Evolutionary conservation across 495 filamentous ascomycete genomes (phyloP).

Genomic region (Penicillium lagena): DNA sequence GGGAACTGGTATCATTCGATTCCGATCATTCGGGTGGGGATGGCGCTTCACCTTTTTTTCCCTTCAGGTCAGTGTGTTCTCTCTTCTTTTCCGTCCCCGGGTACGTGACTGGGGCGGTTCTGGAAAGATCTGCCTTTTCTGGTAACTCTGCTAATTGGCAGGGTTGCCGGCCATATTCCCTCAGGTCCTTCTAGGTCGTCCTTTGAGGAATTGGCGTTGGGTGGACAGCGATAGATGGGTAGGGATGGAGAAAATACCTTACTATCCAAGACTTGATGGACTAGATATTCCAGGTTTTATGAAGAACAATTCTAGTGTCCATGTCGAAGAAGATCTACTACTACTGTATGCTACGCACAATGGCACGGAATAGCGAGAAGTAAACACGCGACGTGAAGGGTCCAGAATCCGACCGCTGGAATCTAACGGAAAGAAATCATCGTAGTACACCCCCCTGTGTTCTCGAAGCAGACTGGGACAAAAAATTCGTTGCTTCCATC

Average conservation of each 20-base stretch:
- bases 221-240: background rate
- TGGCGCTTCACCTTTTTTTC: slow-evolving; percentile 63
- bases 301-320: too few relatives aligned
- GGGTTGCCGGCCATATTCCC: slow-evolving; percentile 12
- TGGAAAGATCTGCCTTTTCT: slow-evolving; percentile 26
- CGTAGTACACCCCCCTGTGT: background rate
- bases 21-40: slow-evolving; percentile 94
- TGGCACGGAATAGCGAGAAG: background rate
- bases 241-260: too few relatives aligned
- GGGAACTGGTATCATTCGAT: slow-evolving; percentile 83
- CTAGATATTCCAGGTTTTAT: background rate
- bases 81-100: background rate
- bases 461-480: slow-evolving; percentile 11
- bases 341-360: too few relatives aligned
- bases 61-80: slow-evolving; percentile 51
- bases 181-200: slow-evolving; percentile 2
- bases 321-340: too few relatives aligned
- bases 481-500: slow-evolving; percentile 26
- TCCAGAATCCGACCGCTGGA: background rate
- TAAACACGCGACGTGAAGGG: background rate
- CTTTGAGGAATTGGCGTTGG: background rate
- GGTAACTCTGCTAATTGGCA: slow-evolving; percentile 35
- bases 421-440: background rate
- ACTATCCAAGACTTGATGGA: background rate
- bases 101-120: background rate